phyloP scores from a whole-genome alignment of 805 yeast species.

The Metschnikowia vanudenii region DNA sequence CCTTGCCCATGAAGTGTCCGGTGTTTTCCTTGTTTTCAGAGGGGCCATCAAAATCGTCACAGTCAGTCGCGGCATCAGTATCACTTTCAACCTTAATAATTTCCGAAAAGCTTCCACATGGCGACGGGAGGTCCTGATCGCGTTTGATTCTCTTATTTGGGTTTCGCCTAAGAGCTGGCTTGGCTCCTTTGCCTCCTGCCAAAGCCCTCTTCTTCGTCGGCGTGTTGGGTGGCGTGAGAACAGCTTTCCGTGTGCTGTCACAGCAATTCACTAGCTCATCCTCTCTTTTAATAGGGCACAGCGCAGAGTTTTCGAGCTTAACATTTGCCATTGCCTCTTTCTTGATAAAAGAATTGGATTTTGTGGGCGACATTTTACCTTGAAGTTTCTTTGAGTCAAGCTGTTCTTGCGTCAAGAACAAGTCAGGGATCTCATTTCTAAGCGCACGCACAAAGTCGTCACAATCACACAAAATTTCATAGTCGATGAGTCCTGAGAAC shows the following conservation, averaged over 20 bases:
- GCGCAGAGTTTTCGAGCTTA: neutral
- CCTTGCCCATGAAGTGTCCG: neutral
- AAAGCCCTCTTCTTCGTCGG: conserved; percentile 27
- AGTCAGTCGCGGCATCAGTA: conserved; percentile 16
- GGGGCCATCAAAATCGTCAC: conserved; percentile 13
- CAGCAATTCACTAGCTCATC: neutral
- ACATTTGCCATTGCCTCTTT: conserved; percentile 5
- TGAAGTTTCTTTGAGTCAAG: conserved; percentile 42
- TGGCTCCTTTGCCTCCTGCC: conserved; percentile 21
- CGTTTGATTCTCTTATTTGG: conserved; percentile 11
- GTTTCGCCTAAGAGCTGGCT: conserved; percentile 18
- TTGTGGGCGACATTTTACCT: conserved; percentile 6
- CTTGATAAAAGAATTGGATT: conserved; percentile 10
- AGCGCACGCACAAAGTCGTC: conserved; percentile 72
- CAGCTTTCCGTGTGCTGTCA: conserved; percentile 4
- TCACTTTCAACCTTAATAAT: conserved; percentile 17
- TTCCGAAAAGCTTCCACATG: conserved; percentile 34
- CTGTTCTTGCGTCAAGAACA: conserved; percentile 59
- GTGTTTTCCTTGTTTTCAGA: conserved; percentile 8
- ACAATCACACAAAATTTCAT: conserved; percentile 76
- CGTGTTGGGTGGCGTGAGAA: conserved; percentile 36
- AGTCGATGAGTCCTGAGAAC: conserved; percentile 77
- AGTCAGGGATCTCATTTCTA: conserved; percentile 53
- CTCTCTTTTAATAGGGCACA: conserved; percentile 6
- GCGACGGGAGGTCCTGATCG: conserved; percentile 31